These are phyloP conservation scores for Fusarium longipes DNA, from an alignment of 2,329 filamentous ascomycete genomes.

Conservation along the genomic window DNA sequence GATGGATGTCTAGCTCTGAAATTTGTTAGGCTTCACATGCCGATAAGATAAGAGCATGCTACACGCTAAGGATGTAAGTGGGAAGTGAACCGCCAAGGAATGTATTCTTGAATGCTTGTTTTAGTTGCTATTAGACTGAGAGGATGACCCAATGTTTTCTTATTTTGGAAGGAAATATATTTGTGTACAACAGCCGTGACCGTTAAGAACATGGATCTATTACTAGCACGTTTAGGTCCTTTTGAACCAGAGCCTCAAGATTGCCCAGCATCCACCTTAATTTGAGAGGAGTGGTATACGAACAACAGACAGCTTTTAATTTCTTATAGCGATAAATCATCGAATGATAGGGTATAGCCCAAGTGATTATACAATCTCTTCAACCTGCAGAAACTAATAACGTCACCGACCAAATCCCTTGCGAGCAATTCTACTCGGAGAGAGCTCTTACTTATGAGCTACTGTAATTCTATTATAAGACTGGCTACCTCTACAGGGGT, in stretches of 20 bases:
- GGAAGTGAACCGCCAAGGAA: neutral
- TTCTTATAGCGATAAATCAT: neutral
- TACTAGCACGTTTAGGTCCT: no score
- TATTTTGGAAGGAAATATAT: neutral
- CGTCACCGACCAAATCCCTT: neutral
- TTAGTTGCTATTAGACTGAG: neutral
- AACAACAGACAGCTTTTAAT: neutral
- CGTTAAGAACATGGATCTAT: neutral
- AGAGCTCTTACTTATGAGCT: neutral
- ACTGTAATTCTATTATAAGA: no score
- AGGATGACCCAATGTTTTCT: neutral
- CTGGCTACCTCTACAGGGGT: no score
- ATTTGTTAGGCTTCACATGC: constrained; percentile 16
- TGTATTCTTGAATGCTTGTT: neutral
- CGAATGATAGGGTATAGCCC: neutral
- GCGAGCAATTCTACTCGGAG: neutral
- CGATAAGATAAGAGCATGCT: constrained; percentile 40
- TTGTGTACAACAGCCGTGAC: neutral
- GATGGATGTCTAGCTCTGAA: constrained; percentile 23
- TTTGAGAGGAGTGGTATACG: neutral
- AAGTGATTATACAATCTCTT: neutral
- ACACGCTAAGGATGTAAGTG: neutral
- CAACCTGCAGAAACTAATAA: neutral
- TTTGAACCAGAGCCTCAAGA: no score
- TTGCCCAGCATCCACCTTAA: neutral